These are phyloP conservation scores for Russula emetica DNA, from an alignment of 768 basidiomycete species.

Conservation along the genomic window DNA sequence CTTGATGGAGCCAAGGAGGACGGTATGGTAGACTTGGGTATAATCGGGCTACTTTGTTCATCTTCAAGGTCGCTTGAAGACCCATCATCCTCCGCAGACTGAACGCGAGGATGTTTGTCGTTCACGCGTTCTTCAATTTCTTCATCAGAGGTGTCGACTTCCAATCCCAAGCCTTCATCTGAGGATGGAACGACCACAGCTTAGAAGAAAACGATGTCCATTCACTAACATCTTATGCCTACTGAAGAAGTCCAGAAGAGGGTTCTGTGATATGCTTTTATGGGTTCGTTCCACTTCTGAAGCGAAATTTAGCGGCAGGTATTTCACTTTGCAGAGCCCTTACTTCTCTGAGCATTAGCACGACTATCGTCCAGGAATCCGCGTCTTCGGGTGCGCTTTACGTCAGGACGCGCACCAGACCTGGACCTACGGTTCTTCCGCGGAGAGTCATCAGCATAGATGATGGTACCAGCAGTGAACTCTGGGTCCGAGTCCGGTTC, in stretches of 20 bases:
- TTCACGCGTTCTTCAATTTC: slow-evolving; percentile 28
- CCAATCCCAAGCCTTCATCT: slow-evolving; percentile 27
- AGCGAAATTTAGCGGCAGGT: not conserved
- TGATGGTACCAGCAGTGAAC: slow-evolving; percentile 42
- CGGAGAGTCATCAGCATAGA: slow-evolving; percentile 32
- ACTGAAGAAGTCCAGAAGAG: slow-evolving; percentile 32
- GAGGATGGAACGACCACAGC: not conserved
- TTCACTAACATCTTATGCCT: slow-evolving; percentile 17
- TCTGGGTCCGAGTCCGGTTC: slow-evolving; percentile 50
- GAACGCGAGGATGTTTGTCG: slow-evolving; percentile 23
- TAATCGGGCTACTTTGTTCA: slow-evolving; percentile 6
- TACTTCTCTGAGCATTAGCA: slow-evolving; percentile 29
- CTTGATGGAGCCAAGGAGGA: not conserved
- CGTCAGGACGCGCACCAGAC: not conserved
- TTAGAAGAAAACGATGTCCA: slow-evolving; percentile 1
- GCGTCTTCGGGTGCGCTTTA: slow-evolving; percentile 14
- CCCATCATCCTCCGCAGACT: slow-evolving; percentile 11
- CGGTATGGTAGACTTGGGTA: not conserved
- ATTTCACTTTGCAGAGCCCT: slow-evolving; percentile 17
- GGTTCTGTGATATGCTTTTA: slow-evolving; percentile 27
- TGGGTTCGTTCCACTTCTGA: slow-evolving; percentile 13
- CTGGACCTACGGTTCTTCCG: slow-evolving; percentile 33
- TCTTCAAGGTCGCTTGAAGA: slow-evolving; percentile 17
- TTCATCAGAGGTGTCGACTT: slow-evolving; percentile 27
- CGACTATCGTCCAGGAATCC: not conserved